Base-by-base conservation (phyloP, 2,329 filamentous ascomycete genomes). In the Cercospora janseana region DNA sequence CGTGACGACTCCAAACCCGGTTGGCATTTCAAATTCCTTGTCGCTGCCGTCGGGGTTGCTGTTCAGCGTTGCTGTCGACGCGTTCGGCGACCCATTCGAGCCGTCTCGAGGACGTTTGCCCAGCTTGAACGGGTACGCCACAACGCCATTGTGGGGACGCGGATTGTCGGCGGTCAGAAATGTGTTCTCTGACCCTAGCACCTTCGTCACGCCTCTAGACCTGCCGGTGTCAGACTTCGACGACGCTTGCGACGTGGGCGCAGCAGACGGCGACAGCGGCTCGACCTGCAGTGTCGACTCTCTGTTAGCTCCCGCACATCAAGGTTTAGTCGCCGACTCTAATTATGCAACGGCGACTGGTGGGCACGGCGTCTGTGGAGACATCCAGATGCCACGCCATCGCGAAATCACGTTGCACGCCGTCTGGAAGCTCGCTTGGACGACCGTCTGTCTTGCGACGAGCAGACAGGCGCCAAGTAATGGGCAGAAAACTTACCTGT, bases 81-180 rank as follows among this genome's bases (percentile, higher is more conserved):
- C 50, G 52, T 60, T 61, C 4, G 56, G 52, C 16, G 52, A 49
- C 20, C 48, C 21, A 32, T 28, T 42, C 24, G 42, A 35, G 23
- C 28, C 40, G 20, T 40, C 21, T 13, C 15, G 23, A 15, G 48
- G 78, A 78, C 10, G 35, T 8, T 15, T 48, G 21, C 41, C 23
- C 29, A 91, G 66, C 49, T 80, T 86, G 63, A 91, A 91, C 0
- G 87, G 87, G 59, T 88, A 78, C 0, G 87, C 85, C 20, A 89
- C 79, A 0, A 85, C 83, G 15, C 80, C 81, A 4, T 86, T 74
- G 37, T 82, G 82, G 0, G 86, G 83, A 2, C 86, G 74, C 62
- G 84, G 86, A 4, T 79, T 80, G 72, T 55, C 75, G 68, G 35
- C 77, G 60, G 62, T 73, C 6, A 74, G 76, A 23, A 73, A 70